A percentile compares a stretch with the other conserved stretches of the same genome.
phyloP scores from a whole-genome alignment of 1,284 basidiomycete genomes.

The Puccinia triticina region DNA sequence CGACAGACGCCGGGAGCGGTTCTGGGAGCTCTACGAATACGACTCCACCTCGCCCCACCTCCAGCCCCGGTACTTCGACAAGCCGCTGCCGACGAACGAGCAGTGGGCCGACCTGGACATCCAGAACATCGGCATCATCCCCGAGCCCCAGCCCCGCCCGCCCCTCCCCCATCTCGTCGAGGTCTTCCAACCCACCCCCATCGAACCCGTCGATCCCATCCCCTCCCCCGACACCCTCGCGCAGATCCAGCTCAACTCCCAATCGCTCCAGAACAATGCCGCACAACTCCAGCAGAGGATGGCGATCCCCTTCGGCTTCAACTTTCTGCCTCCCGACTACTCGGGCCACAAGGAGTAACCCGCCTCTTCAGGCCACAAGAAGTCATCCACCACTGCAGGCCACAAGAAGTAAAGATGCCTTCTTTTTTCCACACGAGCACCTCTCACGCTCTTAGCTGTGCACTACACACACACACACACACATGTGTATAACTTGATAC shows the following conservation, averaged over 20 bases:
- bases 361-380: not conserved
- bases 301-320: slow-evolving; percentile 19
- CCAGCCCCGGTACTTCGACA: slow-evolving; percentile 32
- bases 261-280: not conserved
- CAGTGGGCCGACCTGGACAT: slow-evolving; percentile 34
- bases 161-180: slow-evolving; percentile 8
- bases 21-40: slow-evolving; percentile 41
- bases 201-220: not conserved
- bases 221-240: not conserved
- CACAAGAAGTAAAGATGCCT: no score
- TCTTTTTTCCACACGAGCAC: no score
- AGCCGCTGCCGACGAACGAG: slow-evolving; percentile 13
- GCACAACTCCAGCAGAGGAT: not conserved
- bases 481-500: no score
- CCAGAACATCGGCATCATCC: slow-evolving; percentile 16
- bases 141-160: not conserved
- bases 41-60: slow-evolving; percentile 32
- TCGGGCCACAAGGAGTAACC: not conserved
- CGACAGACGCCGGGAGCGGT: slow-evolving; percentile 26
- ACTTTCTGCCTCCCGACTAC: slow-evolving; percentile 12
- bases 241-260: no score
- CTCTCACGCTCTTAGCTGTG: no score
- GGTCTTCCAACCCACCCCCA: slow-evolving; percentile 11
- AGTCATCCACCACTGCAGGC: no score
- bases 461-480: no score